Evolutionary conservation across 148 eudicot genomes (phyloP), one percentile per base, ranked within the genome.

Genomic region (Silene uniflora): DNA sequence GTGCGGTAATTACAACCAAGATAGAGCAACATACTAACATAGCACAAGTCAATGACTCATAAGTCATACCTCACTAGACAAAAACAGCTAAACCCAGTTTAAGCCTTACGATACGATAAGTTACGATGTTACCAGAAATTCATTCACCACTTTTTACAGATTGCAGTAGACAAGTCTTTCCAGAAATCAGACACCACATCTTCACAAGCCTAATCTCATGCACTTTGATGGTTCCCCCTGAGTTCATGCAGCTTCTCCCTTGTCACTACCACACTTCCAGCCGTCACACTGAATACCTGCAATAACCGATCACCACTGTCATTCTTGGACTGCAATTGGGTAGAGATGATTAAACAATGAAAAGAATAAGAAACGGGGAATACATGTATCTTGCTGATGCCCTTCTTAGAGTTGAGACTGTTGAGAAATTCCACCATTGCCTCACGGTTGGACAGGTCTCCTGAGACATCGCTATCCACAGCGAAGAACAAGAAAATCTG

Each of bases 401-500:
- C 44, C 0, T 39, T 1, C 44, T 39, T 7, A 39, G 44, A 39
- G 44, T 39, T 39, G 10, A 39, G 44, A 39, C 44, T 0, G 7
- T 7, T 6, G 12, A 78, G 76, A 35, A 72, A 62, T 4, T 72
- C 66, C 18, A 32, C 23, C 14, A 78, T 13, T 6, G 80, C 71
- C 22, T 71, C 80, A 63, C 80, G 80, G 7, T 25, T 27, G 44
- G n/a, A 7, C 39, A 18, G 76, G 54, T 56, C 72, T 5, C 58
- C 80, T 23, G 56, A 24, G 21, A 29, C 27, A 0, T 73, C 72
- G 58, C 59, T 44, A 18, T 72, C 72, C 6, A 75, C 72, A 56
- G 58, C 72, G 27, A 78, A 27, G 47, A 72, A 72, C 55, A 78
- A 19, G 55, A 72, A 64, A 3, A 59, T 63, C 81, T 72, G 35